Evolutionary conservation across 129 eudicot genomes (phyloP), one percentile per base, ranked within the genome.

Genomic region (Saposhnikovia divaricata): DNA sequence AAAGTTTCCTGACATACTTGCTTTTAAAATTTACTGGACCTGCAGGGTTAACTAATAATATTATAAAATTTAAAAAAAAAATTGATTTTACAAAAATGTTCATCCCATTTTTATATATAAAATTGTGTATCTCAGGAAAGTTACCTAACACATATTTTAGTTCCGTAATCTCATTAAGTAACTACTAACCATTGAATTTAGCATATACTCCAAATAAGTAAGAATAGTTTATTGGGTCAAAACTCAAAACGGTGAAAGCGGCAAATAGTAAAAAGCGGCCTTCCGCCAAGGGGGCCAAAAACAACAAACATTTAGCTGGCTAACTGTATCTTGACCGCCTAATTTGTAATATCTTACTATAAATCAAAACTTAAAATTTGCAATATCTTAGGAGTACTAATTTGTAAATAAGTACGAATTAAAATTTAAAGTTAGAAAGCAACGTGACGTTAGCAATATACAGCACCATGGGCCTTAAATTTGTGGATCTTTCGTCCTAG

Each of bases 401-500:
- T 31, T 13, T 31, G 18, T 68, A 9, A 61, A 1, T 59, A 61
- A 25, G 16, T 3, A 61, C 15, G 69, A n/a, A 61, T 61, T 25
- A 61, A 61, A 61, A 61, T 0, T 3, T 61, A n/a, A n/a, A 59
- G 34, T 27, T 31, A 3, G 38, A 65, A 65, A 65, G 72, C 72
- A 10, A 65, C n/a, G 16, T 34, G 4, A 16, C 45, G 61, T 18
- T 21, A 34, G 27, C 14, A 4, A 28, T 28, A 18, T 19, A 53
- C 42, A 48, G 66, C 66, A 76, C 19, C 69, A 50, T 48, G 79
- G 79, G 68, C 79, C 72, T 48, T 76, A 31, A 70, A 70, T 38
- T 38, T 37, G 18, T 70, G 75, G 75, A 70, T 46, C 75, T 70
- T 70, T 16, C 19, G 18, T 65, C 70, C 16, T n/a, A n/a, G 70